phyloP scores from a whole-genome alignment of 371 early-diverging fungal species.

The Mucor sp. region DNA sequence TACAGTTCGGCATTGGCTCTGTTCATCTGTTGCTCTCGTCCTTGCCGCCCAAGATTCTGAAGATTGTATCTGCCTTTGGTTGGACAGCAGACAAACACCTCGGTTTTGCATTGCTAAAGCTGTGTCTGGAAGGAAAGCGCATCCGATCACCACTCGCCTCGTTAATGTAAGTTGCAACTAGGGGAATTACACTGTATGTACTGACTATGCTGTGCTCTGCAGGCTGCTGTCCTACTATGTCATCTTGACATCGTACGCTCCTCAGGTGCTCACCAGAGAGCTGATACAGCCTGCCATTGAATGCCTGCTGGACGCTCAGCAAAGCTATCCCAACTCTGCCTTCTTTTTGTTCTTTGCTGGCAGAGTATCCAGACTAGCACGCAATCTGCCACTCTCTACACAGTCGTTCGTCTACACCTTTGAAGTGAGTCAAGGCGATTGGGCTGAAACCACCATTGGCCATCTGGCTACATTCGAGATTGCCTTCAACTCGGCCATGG shows the following conservation, averaged over 20 bases:
- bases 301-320: constrained; percentile 58
- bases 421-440: constrained; percentile 48
- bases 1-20: constrained; percentile 62
- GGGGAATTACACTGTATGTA: too few relatives aligned
- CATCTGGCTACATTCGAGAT: constrained; percentile 61
- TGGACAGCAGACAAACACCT: constrained; percentile 62
- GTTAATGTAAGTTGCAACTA: constrained; percentile 42
- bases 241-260: constrained; percentile 45
- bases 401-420: constrained; percentile 52
- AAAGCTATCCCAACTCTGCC: constrained; percentile 61
- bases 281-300: constrained; percentile 58
- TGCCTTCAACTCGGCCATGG: constrained; percentile 59
- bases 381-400: constrained; percentile 45
- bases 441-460: constrained; percentile 50
- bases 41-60: constrained; percentile 59
- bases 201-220: background rate
- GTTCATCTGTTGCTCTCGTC: constrained; percentile 60
- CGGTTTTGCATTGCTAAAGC: constrained; percentile 59
- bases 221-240: constrained; percentile 45
- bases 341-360: constrained; percentile 67
- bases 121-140: constrained; percentile 56
- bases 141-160: constrained; percentile 62
- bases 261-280: constrained; percentile 46
- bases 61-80: constrained; percentile 59
- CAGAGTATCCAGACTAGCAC: constrained; percentile 57